phyloP scores from a whole-genome alignment of 345 rosid species.

The Corchorus capsularis region DNA sequence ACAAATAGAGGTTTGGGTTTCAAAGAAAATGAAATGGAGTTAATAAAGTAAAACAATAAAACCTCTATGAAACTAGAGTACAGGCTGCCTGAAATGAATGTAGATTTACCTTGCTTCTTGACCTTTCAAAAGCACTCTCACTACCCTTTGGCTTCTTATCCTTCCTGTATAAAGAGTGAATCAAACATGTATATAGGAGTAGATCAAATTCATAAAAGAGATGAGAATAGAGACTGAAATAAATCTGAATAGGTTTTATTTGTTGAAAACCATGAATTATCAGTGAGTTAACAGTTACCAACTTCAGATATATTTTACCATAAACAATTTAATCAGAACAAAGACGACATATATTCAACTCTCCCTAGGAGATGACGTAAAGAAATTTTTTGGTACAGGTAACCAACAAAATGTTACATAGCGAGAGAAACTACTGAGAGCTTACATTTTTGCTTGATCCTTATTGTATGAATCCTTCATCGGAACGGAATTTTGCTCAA shows the following conservation, averaged over 20 bases:
- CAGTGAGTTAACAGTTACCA: neutral
- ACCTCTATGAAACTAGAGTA: neutral
- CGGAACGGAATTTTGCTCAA: slow-evolving; percentile 40
- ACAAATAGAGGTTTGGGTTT: neutral
- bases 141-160: slow-evolving; percentile 49
- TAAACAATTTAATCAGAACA: neutral
- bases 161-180: slow-evolving; percentile 45
- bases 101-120: slow-evolving; percentile 57
- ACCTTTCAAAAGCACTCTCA: slow-evolving; percentile 42
- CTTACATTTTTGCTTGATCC: neutral
- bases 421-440: neutral
- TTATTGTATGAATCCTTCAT: slow-evolving; percentile 27
- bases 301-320: neutral
- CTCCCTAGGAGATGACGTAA: neutral
- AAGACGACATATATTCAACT: neutral
- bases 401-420: neutral
- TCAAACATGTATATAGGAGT: slow-evolving; percentile 7
- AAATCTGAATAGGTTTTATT: neutral
- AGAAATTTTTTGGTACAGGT: neutral
- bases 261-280: neutral
- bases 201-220: slow-evolving; percentile 10
- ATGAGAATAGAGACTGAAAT: neutral
- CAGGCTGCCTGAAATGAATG: slow-evolving; percentile 17
- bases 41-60: neutral
- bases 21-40: neutral